Evolutionary conservation across 2,329 filamentous ascomycete genomes (phyloP), one percentile per base, ranked within the genome.

Genomic region (Trichophyton schoenleinii): DNA sequence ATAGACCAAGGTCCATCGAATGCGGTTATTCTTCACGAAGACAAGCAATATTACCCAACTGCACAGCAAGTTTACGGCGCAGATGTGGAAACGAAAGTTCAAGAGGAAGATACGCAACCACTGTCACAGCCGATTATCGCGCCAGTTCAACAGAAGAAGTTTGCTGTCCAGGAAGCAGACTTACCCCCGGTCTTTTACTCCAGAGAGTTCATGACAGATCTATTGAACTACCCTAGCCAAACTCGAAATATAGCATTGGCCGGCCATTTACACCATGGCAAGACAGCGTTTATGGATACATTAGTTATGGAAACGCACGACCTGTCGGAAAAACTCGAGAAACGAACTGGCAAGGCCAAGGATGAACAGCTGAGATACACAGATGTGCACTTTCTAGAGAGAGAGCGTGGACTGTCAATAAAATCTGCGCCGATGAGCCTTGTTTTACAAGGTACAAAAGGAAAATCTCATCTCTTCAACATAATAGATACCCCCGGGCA

Each of bases 11-110:
- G 88, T 13, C 89, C 92, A 2, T 96, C 91, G 3, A 99, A 97
- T 74, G 92, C 94, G 59, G 91, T 99, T n/a, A 83, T 99, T 62
- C 83, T 99, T 53, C 94, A 99, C 77, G 94, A 99, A 80, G 94
- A 99, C 78, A 99, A 99, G 75, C 94, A 97, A 73, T 99, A 99
- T 75, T 99, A 99, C 72, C 94, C 94, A 34, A 96, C 91, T n/a
- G 94, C 94, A 61, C 87, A 92, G 71, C 94, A 99, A 74, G 86
- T 96, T 48, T 99, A 97, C 72, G 94, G 94, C 59, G 82, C 86
- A 68, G 91, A 94, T 75, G 94, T 99, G 68, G 94, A 99, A 77
- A 94, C 92, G 1, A 78, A 96, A 74, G 92, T 99, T 42, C 89
- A 97, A 71, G 94, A 99, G 74, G 94, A 97, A 77, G 94, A 99